Evolutionary conservation across 2,329 filamentous ascomycete genomes (phyloP), one percentile per base, ranked within the genome.

Genomic region (Talaromyces piceae): DNA sequence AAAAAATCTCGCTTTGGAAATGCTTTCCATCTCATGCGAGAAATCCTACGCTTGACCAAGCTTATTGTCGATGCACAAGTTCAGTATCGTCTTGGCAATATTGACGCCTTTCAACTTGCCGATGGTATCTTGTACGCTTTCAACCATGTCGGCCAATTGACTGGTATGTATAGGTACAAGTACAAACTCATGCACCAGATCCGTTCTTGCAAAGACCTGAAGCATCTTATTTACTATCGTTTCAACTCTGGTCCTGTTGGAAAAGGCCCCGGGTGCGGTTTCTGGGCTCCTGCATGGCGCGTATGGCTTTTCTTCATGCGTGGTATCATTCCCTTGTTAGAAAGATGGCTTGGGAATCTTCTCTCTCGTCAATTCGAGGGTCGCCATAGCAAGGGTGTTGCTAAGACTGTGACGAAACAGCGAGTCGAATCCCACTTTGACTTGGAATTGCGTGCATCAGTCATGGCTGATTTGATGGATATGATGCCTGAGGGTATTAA

Each of bases 401-500:
- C 93, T 28, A 98, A 98, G 78, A 98, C 93, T 0, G 93, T 98
- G 30, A 98, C 93, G 3, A 98, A 98, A 74, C 93, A 98, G 73
- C 88, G 93, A 73, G 93, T 98, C 5, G 93, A 98, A 66, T 97
- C 93, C 22, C 94, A 98, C 67, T 98, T 96, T 64, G 93, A 98
- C 71, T 78, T 98, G 51, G 93, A 98, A 71, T 83, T 98, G 47
- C 88, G 93, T 63, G 94, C 94, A 13, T 96, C 93, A 0, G 93
- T 98, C 58, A 98, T 98, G 91, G 90, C 91, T 41, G 93, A 98
- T 71, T 77, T 98, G 47, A 96, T 96, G 87, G 93, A 98, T 64
- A 98, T 98, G 94, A 98, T 98, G 93, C 93, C 93, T 0, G 94
- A 98, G 67, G 93, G 93, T 59, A 97, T 98, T 74, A 96, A 96